These are phyloP conservation scores for Claviceps paspali DNA, from an alignment of 2,329 filamentous ascomycete genomes.

Conservation along the genomic window DNA sequence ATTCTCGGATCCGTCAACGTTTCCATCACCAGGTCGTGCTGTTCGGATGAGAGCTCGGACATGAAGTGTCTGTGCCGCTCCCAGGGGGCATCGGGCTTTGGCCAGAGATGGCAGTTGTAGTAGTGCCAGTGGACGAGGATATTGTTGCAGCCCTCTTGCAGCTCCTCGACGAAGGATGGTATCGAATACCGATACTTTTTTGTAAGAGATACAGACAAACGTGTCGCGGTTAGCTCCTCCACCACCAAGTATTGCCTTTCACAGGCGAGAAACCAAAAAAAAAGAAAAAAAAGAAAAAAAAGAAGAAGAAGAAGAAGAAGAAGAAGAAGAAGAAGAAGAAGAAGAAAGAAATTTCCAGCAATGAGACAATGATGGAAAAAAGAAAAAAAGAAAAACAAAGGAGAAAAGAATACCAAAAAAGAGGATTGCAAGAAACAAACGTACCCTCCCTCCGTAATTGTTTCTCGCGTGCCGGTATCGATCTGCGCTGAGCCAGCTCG, in stretches of 20 bases:
- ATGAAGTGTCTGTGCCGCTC: conserved; percentile 14
- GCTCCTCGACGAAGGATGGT: conserved; percentile 23
- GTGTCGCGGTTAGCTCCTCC: too few species aligned
- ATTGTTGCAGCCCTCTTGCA: conserved; percentile 30
- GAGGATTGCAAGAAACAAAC: not conserved
- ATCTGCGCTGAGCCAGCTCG: conserved; percentile 24
- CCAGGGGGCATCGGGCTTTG: conserved; percentile 13
- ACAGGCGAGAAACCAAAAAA: too few species aligned
- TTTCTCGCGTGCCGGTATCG: conserved; percentile 27
- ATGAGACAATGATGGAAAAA: not conserved
- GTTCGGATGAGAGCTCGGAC: conserved; percentile 14
- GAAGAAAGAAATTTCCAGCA: too few species aligned
- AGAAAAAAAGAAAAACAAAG: not conserved
- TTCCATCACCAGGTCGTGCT: conserved; percentile 19
- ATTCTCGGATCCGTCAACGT: conserved; percentile 13
- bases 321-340: too few species aligned
- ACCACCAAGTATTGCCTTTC: too few species aligned
- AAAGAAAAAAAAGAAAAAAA: not conserved
- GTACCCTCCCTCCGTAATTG: conserved; percentile 16
- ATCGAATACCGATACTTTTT: conserved; percentile 22
- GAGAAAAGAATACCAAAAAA: not conserved
- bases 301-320: too few species aligned
- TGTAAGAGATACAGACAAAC: too few species aligned
- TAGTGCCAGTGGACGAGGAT: conserved; percentile 36
- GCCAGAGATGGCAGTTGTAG: conserved; percentile 23